Evolutionary conservation across 2,329 filamentous ascomycete species (phyloP).

Genomic region (Curvularia hawaiiensis): DNA sequence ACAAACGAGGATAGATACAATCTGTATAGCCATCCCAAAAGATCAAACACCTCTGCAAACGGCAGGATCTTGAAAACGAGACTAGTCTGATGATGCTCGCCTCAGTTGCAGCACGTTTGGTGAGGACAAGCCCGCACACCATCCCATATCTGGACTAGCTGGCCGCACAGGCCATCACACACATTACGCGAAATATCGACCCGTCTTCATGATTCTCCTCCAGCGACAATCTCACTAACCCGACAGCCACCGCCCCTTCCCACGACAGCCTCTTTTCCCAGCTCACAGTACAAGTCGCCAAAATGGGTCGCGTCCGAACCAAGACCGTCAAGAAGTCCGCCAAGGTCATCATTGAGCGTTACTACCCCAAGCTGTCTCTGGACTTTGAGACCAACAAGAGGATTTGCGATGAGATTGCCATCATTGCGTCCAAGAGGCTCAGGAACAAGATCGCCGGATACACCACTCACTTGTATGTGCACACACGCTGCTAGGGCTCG

Average conservation of each 20-base stretch:
- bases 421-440: constrained; percentile 98
- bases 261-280: constrained; percentile 28
- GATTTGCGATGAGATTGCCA: constrained; percentile 99
- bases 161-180: constrained; percentile 18
- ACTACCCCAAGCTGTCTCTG: constrained; percentile 90
- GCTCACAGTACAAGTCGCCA: constrained; percentile 42
- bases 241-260: constrained; percentile 35
- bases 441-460: constrained; percentile 95
- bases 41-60: too few species aligned
- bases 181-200: constrained; percentile 28
- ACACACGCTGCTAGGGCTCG: constrained; percentile 71
- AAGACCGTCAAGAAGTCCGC: constrained; percentile 83
- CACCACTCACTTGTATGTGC: constrained; percentile 67
- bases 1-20: too few species aligned
- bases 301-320: constrained; percentile 63
- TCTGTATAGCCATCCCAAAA: too few species aligned
- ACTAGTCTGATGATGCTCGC: too few species aligned
- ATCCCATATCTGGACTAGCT: constrained; percentile 2
- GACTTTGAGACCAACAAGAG: constrained; percentile 99
- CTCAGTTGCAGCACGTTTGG: background rate
- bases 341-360: constrained; percentile 97
- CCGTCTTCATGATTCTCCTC: constrained; percentile 9
- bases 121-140: background rate
- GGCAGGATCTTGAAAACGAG: too few species aligned
- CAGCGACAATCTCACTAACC: constrained; percentile 40